Base-by-base conservation (phyloP, 2,329 filamentous ascomycete species). In the Thermothelomyces thermophilus region DNA sequence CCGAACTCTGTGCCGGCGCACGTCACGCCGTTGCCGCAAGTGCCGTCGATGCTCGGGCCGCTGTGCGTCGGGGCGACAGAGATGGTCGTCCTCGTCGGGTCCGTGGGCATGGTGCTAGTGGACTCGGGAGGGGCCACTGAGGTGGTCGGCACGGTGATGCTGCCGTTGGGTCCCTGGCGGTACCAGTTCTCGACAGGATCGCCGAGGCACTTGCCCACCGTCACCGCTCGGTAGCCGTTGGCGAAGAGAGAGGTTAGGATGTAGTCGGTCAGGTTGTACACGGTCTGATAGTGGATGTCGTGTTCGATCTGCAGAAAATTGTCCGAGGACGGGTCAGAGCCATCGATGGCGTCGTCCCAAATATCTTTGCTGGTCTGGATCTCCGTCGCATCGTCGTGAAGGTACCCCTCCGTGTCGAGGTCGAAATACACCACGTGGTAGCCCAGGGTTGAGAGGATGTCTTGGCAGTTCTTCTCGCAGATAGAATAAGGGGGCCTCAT, bases 151-250 rank as follows among this genome's bases (percentile, higher is more conserved):
- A 41, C 39, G 33, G 33, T 35, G 24, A 30, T 17, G 8, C 24
- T n/a, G 30, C 53, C 53, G 31, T 42, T 43, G 3, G 58, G 60
- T 0, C 61, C 59, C 28, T 61, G 57, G 31, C 77, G 73, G 61
- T 81, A 81, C 78, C 77, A 81, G 58, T 73, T 70, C 42, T 65
- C 66, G 3, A 58, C 55, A 14, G 74, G 65, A 54, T 81, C 76
- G 14, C 73, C 74, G 13, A 81, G 66, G 57, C 77, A 81, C 56
- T 79, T 69, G 3, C 77, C 78, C 5, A 80, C 73, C 3, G 76
- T 76, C 31, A 79, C 76, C 47, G 70, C 70, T 39, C 60, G 58
- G 52, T 69, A 72, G 1, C 74, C 75, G 30, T 69, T 64, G 5
- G 57, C 56, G 43, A 67, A 65, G 11, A 79, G 65, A 20, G 66